Evolutionary conservation across 495 filamentous ascomycete genomes (phyloP).

Genomic region (Penicillium antarcticum): DNA sequence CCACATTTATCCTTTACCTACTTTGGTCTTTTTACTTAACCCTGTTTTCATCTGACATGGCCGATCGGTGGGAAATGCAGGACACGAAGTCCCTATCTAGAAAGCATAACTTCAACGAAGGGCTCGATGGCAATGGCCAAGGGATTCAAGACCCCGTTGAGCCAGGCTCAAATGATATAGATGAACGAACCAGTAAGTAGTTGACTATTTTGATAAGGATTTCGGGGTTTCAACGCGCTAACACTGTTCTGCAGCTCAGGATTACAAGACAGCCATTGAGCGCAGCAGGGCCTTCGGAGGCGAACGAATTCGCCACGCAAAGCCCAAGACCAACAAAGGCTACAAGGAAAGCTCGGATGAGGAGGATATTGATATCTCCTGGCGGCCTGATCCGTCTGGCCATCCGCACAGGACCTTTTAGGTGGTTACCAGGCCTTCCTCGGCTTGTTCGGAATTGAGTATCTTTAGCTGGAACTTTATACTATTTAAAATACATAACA

Average conservation of each 20-base stretch:
- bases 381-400: conserved; percentile 5
- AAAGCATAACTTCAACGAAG: background rate
- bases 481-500: no score
- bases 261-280: conserved; percentile 10
- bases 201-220: background rate
- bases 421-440: background rate
- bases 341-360: conserved; percentile 7
- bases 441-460: no score
- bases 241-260: background rate
- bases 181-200: conserved; percentile 4
- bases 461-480: no score
- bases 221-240: background rate
- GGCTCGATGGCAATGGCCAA: background rate
- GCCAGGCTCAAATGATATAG: background rate
- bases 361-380: conserved; percentile 4
- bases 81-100: background rate
- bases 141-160: background rate
- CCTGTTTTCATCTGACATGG: background rate
- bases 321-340: conserved; percentile 1
- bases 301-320: conserved; percentile 1
- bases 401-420: conserved; percentile 1
- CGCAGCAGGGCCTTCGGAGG: conserved; percentile 2
- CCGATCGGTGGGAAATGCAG: background rate
- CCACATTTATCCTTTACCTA: background rate
- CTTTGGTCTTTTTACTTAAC: background rate